These are phyloP conservation scores for Talaromyces pinophilus DNA, from an alignment of 2,329 filamentous ascomycete genomes.

Conservation along the genomic window DNA sequence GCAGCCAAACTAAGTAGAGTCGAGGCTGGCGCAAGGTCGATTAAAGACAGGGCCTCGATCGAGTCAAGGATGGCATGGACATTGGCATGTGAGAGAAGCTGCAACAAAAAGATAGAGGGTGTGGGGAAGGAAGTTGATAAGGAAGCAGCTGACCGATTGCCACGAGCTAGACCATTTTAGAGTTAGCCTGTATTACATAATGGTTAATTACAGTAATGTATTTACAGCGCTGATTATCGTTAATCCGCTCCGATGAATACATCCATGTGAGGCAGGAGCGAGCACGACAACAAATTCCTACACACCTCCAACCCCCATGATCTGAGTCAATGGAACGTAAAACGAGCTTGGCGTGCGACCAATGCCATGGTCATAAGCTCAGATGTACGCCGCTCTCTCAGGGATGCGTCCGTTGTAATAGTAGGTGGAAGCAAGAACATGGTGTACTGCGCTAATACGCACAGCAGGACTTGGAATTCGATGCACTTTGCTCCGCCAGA, in stretches of 20 bases:
- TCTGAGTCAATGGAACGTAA: constrained; percentile 13
- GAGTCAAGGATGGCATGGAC: not conserved
- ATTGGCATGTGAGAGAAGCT: constrained; percentile 7
- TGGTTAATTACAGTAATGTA: not conserved
- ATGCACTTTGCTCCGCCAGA: not conserved
- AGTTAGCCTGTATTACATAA: not conserved
- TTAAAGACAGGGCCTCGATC: not conserved
- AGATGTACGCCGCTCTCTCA: constrained; percentile 5
- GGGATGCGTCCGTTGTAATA: constrained; percentile 2
- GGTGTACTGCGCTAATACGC: not conserved
- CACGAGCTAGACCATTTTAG: not conserved
- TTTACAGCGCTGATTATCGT: not conserved
- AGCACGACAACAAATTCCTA: not conserved
- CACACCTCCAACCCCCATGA: not conserved
- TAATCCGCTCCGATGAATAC: constrained; percentile 1
- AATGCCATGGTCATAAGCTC: constrained; percentile 8
- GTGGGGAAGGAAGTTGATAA: constrained; percentile 4
- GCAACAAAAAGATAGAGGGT: not conserved
- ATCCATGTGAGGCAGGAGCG: not conserved
- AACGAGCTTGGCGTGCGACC: constrained; percentile 3
- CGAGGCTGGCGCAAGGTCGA: not conserved
- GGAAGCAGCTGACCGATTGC: not conserved
- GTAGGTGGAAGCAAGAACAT: not conserved
- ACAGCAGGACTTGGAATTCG: not conserved
- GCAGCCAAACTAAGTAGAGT: not conserved